phyloP scores from a whole-genome alignment of 345 rosid genomes.

The Salix dunnii region DNA sequence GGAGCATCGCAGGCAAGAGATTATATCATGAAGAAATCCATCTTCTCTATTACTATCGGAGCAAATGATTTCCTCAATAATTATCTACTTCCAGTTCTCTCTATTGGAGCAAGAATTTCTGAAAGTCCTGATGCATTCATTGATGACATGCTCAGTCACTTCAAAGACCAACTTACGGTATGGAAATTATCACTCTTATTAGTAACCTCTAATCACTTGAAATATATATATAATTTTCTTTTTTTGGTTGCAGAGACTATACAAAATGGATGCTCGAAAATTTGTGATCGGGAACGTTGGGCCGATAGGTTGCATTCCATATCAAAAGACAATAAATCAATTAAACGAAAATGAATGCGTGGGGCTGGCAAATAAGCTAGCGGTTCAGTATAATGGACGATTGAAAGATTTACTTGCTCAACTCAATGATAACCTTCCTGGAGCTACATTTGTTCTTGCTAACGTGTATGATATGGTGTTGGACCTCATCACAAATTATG shows the following conservation, averaged over 20 bases:
- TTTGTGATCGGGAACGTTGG: conserved; percentile 86
- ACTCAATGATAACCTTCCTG: conserved; percentile 57
- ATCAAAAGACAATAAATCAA: conserved; percentile 73
- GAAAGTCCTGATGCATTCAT: conserved; percentile 68
- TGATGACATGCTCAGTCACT: conserved; percentile 62
- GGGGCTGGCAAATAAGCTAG: conserved; percentile 66
- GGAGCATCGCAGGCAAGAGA: conserved; percentile 70
- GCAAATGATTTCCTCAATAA: conserved; percentile 91
- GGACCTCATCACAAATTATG: conserved; percentile 80
- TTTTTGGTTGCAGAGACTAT: conserved; percentile 59
- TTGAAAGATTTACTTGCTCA: conserved; percentile 59
- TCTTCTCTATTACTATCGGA: conserved; percentile 78
- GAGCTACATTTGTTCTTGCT: conserved; percentile 64
- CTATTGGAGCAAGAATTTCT: conserved; percentile 63
- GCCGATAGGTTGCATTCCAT: conserved; percentile 94
- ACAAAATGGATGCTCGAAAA: conserved; percentile 71
- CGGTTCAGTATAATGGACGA: conserved; percentile 59
- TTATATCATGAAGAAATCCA: conserved; percentile 43
- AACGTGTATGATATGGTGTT: conserved; percentile 77
- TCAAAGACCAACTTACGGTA: conserved; percentile 48
- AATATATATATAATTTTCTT: background rate
- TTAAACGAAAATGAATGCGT: conserved; percentile 61
- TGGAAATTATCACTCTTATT: background rate
- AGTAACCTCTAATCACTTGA: no score
- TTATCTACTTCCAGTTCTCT: conserved; percentile 77